Percentiles rank a stretch among this genome's conserved stretches.
Conservation (phyloP, 2,329 filamentous ascomycete species). For the Colletotrichum camelliae region DNA sequence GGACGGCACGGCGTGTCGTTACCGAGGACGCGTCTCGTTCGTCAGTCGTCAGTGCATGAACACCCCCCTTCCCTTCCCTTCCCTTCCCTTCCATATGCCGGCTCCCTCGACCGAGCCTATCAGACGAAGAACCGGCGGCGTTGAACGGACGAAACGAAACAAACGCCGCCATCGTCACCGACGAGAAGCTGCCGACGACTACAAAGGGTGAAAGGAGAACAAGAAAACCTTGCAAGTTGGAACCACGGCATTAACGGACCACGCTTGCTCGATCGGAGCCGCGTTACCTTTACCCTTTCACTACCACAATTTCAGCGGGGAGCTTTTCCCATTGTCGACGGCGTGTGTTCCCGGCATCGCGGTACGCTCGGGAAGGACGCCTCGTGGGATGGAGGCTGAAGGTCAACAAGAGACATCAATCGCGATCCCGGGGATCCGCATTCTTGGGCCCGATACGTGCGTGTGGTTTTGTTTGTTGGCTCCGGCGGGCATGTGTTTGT, state of each 20-base stretch:
- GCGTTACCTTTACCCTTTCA: neutral
- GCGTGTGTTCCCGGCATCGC: neutral
- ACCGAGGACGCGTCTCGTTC: slow-evolving; percentile 2
- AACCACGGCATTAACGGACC: neutral
- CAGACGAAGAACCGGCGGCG: neutral
- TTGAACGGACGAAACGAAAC: slow-evolving; percentile 10
- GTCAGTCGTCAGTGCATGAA: neutral
- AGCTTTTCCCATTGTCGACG: neutral
- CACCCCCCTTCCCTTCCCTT: neutral
- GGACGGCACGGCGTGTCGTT: neutral
- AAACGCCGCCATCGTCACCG: neutral
- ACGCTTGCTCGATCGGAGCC: neutral
- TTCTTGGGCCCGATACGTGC: neutral
- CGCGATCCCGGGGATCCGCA: neutral
- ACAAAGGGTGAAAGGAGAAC: neutral
- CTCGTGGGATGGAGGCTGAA: neutral
- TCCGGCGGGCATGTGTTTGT: neutral
- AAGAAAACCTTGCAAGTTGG: neutral
- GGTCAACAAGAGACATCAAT: neutral
- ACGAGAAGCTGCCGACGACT: neutral
- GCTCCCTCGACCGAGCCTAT: neutral
- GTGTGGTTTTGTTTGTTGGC: neutral
- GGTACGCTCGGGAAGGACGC: neutral
- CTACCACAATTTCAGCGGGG: neutral
- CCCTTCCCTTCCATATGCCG: neutral